phyloP scores from a whole-genome alignment of 176 grass and related monocot species.

The Phragmites australis region DNA sequence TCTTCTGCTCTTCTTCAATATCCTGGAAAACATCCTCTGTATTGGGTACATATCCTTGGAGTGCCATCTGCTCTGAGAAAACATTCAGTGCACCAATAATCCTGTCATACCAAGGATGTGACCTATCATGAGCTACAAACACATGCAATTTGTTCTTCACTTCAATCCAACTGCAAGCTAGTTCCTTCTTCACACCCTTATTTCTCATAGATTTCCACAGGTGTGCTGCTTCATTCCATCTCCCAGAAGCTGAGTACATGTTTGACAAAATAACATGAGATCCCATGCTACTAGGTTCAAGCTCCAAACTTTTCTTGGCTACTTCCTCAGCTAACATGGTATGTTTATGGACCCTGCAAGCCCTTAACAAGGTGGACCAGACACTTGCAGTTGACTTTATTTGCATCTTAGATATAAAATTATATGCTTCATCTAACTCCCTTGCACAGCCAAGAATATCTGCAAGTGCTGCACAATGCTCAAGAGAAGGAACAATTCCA shows the following conservation, averaged over 20 bases:
- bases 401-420: slow-evolving; percentile 67
- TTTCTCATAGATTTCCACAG: slow-evolving; percentile 60
- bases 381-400: slow-evolving; percentile 73
- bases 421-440: slow-evolving; percentile 65
- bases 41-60: slow-evolving; percentile 62
- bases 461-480: slow-evolving; percentile 61
- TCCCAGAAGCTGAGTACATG: slow-evolving; percentile 64
- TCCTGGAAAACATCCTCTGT: slow-evolving; percentile 73
- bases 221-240: slow-evolving; percentile 66
- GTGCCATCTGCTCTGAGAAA: slow-evolving; percentile 62
- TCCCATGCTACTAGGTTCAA: slow-evolving; percentile 62
- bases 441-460: slow-evolving; percentile 66
- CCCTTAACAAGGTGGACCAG: slow-evolving; percentile 69
- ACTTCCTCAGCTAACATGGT: slow-evolving; percentile 58
- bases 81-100: slow-evolving; percentile 56
- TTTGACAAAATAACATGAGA: slow-evolving; percentile 72
- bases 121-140: slow-evolving; percentile 69
- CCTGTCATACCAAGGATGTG: slow-evolving; percentile 64
- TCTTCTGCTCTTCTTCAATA: slow-evolving; percentile 76
- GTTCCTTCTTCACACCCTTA: slow-evolving; percentile 68
- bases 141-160: slow-evolving; percentile 58
- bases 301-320: slow-evolving; percentile 57
- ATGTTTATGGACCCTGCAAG: slow-evolving; percentile 71
- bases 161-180: slow-evolving; percentile 84
- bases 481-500: slow-evolving; percentile 57